Evolutionary conservation across 306 rosid species (phyloP).

Genomic region (Gynostemma pentaphyllum): DNA sequence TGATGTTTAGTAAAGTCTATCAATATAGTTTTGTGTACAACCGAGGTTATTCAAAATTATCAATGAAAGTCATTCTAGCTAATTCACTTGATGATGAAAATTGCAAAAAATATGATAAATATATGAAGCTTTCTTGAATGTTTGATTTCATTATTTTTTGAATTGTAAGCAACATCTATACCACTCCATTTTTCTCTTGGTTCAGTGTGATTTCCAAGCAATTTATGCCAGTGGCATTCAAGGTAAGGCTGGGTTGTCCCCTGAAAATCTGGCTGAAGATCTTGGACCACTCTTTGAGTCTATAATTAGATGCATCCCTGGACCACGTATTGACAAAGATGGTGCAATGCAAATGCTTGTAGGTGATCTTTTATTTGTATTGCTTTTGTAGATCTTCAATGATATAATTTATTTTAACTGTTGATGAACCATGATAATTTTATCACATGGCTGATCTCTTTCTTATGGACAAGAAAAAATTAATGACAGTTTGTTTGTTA

Average conservation of each 20-base stretch:
- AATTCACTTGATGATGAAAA: background rate
- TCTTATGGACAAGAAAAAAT: background rate
- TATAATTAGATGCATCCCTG: slow-evolving; percentile 94
- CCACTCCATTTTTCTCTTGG: slow-evolving; percentile 9
- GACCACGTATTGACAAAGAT: slow-evolving; percentile 84
- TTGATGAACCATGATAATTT: background rate
- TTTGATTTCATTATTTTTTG: background rate
- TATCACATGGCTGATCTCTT: background rate
- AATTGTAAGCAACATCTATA: background rate
- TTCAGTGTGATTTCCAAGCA: slow-evolving; percentile 91
- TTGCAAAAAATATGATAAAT: background rate
- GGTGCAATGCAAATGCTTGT: slow-evolving; percentile 98
- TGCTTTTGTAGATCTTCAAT: slow-evolving; percentile 4
- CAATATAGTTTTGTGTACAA: background rate
- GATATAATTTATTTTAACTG: background rate
- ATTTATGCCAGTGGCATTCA: slow-evolving; percentile 96
- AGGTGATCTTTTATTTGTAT: slow-evolving; percentile 26
- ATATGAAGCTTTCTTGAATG: background rate
- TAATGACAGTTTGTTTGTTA: background rate
- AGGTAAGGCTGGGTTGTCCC: slow-evolving; percentile 87
- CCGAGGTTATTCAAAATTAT: background rate
- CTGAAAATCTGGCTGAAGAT: slow-evolving; percentile 83
- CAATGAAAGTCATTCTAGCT: background rate
- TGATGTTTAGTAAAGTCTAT: background rate
- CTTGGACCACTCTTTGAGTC: slow-evolving; percentile 97